Evolutionary conservation across 2,329 filamentous ascomycete species (phyloP), one percentile per base, ranked within the genome.

Genomic region (Fusarium coffeatum): DNA sequence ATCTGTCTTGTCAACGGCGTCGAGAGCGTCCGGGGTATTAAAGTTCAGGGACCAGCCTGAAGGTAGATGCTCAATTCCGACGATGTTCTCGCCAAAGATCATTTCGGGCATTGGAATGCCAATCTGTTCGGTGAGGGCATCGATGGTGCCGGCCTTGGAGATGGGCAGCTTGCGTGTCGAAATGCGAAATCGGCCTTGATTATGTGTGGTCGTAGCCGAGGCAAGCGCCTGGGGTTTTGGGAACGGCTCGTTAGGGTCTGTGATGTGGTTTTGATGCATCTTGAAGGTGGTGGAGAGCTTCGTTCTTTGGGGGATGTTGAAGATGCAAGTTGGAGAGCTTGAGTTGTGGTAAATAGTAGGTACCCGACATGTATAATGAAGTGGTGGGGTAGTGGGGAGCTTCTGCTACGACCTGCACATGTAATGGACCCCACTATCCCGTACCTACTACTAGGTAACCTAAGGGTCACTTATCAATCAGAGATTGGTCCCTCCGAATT

Each of bases 61-160:
- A 22, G 87, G 85, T n/a, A 83, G 67, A 82, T 98, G 93, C 55
- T 89, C 85, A 64, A 99, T 86, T 9, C 88, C 83, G 42, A 97
- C 90, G 61, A 92, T 84, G 80, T 99, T 99, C 84, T 99, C 94
- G 66, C 96, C 96, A 78, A 99, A 99, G 71, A 99, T 99, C 96
- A 99, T 99, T 83, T 99, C 96, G 11, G 96, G 96, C 42, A 95
- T 89, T 20, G 95, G 90, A 77, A 99, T 98, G 30, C 90, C 90
- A 56, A 99, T 86, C 68, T 88, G 89, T 60, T 86, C 85, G 42
- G 90, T 90, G 89, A 99, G 93, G 40, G 88, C 88, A 77, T 97
- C 94, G 77, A 99, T 98, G 53, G 94, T 92, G 8, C 88, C 92
- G 47, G 94, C 90, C 80, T 97, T 98, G 74, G 97, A 92, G 80